Evolutionary conservation across 176 grass and related monocot genomes (phyloP).

Genomic region (Oryza coarctata): DNA sequence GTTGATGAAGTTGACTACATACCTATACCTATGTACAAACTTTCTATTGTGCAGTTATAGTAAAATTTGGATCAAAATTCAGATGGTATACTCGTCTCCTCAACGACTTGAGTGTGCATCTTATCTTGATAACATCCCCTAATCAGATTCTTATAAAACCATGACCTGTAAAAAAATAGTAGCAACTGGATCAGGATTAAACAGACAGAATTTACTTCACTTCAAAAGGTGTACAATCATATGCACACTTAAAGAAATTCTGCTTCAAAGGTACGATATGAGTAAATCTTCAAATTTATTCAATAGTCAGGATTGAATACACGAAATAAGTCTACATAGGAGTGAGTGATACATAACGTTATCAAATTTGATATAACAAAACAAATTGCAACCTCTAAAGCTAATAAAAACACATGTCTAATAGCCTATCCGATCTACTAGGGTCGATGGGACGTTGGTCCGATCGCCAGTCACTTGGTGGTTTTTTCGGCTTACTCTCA

Average conservation of each 20-base stretch:
- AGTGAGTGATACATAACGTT: too few species aligned
- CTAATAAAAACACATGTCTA: too few species aligned
- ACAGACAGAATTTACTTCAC: slow-evolving; percentile 13
- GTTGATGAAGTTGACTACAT: slow-evolving; percentile 11
- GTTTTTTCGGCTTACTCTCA: too few species aligned
- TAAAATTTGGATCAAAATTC: slow-evolving; percentile 15
- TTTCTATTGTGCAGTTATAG: neutral
- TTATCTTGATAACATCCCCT: slow-evolving; percentile 16
- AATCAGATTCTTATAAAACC: slow-evolving; percentile 27
- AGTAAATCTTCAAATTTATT: slow-evolving; percentile 14
- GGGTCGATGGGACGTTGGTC: too few species aligned
- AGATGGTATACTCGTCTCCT: neutral
- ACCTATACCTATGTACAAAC: slow-evolving; percentile 24
- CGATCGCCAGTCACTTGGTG: too few species aligned
- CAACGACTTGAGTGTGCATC: neutral
- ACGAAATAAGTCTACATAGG: too few species aligned
- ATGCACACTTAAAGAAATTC: slow-evolving; percentile 4
- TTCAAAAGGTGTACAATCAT: slow-evolving; percentile 10
- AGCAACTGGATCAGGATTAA: slow-evolving; percentile 8
- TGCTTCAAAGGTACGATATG: neutral
- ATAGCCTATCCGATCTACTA: too few species aligned
- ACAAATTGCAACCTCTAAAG: too few species aligned
- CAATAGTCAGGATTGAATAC: too few species aligned
- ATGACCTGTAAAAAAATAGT: slow-evolving; percentile 29
- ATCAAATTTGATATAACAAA: too few species aligned